Conservation (phyloP, 73 alveolate genomes). For the Halteria grandinella region DNA sequence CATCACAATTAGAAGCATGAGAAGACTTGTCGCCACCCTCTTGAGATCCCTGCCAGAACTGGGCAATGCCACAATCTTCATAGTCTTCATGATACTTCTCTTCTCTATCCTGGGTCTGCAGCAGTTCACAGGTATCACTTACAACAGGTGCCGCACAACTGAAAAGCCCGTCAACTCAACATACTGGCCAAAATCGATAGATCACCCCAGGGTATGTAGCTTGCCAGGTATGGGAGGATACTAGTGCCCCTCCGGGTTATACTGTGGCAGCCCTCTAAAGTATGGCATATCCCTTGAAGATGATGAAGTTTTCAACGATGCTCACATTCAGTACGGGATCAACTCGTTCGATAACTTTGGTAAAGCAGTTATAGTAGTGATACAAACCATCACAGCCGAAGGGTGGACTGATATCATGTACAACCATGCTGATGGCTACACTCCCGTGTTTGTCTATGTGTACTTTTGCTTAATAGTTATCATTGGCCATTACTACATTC, state of each 20-base stretch:
- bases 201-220: constrained; percentile 16
- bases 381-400: constrained; percentile 50
- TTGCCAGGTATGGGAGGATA: not conserved
- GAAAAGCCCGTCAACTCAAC: constrained; percentile 18
- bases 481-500: constrained; percentile 37
- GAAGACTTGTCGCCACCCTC: constrained; percentile 50
- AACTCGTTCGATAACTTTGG: constrained; percentile 65
- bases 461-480: constrained; percentile 18
- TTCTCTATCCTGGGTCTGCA: constrained; percentile 64
- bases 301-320: constrained; percentile 39
- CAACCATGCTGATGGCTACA: constrained; percentile 8
- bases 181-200: constrained; percentile 25
- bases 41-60: constrained; percentile 56
- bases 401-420: constrained; percentile 69
- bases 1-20: constrained; percentile 56
- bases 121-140: constrained; percentile 44
- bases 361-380: constrained; percentile 46
- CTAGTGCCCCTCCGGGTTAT: constrained; percentile 9
- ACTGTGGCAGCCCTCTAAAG: constrained; percentile 33
- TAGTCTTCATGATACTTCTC: constrained; percentile 50
- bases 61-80: constrained; percentile 44
- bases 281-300: constrained; percentile 10
- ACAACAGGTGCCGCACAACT: constrained; percentile 42
- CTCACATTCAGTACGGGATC: constrained; percentile 45
- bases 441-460: constrained; percentile 14